phyloP scores from a whole-genome alignment of 164 flowering plant species.

The Platanus orientalis region DNA sequence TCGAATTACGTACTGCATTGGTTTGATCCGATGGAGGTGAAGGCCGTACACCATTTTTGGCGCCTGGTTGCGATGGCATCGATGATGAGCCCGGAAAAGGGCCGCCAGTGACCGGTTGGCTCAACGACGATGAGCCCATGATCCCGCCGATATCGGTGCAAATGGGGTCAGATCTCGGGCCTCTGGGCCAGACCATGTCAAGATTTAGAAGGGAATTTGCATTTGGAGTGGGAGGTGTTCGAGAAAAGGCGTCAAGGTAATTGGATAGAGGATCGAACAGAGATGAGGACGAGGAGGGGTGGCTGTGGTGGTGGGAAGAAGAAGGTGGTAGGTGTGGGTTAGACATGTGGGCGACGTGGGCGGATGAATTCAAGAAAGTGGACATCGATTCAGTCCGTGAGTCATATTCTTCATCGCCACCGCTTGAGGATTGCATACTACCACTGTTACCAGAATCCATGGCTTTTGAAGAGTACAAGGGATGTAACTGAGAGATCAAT shows the following conservation, averaged over 20 bases:
- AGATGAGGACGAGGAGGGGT: constrained; percentile 5
- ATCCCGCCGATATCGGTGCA: not conserved
- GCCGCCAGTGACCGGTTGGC: constrained; percentile 2
- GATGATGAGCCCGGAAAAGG: constrained; percentile 3
- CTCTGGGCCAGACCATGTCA: constrained; percentile 36
- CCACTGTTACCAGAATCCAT: constrained; percentile 75
- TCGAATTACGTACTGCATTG: constrained; percentile 28
- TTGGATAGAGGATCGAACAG: constrained; percentile 35
- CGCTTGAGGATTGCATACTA: constrained; percentile 57
- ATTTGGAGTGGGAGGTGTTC: constrained; percentile 14
- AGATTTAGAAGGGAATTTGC: constrained; percentile 2
- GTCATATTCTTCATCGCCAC: constrained; percentile 59
- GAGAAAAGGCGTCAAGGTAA: constrained; percentile 23
- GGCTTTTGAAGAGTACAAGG: too few species aligned
- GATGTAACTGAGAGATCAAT: too few species aligned
- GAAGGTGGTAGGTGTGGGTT: not conserved
- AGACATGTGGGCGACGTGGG: constrained; percentile 8
- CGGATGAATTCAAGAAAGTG: constrained; percentile 25
- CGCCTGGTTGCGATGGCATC: not conserved
- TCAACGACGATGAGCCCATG: not conserved
- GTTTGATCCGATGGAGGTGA: constrained; percentile 14
- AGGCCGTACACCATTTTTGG: not conserved
- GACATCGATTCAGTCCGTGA: constrained; percentile 35
- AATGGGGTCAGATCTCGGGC: constrained; percentile 30
- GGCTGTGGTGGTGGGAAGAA: too few species aligned